Evolutionary conservation across 345 rosid species (phyloP).

Genomic region (Bretschneidera sinensis): DNA sequence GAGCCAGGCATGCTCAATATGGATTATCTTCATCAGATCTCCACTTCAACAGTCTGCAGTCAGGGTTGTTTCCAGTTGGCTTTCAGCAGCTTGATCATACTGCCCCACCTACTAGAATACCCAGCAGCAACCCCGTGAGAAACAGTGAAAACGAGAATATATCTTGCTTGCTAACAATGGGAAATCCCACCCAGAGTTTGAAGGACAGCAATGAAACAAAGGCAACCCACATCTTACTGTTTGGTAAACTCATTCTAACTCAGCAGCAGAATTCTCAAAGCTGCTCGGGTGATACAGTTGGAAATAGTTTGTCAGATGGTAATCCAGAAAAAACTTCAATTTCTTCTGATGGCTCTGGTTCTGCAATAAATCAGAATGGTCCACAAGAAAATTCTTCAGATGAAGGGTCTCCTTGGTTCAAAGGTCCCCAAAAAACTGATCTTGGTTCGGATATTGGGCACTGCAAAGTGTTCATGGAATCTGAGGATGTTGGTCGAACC

Average conservation of each 20-base stretch:
- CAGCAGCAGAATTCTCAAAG: constrained; percentile 58
- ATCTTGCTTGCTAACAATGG: constrained; percentile 65
- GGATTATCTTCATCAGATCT: constrained; percentile 72
- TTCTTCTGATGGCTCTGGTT: constrained; percentile 57
- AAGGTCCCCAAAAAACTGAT: constrained; percentile 35
- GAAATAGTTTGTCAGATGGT: constrained; percentile 46
- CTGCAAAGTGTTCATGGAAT: constrained; percentile 87
- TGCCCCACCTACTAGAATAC: constrained; percentile 30
- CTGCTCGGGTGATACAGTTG: constrained; percentile 54
- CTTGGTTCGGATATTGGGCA: constrained; percentile 53
- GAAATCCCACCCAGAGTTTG: constrained; percentile 32
- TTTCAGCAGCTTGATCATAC: constrained; percentile 37
- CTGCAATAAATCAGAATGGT: constrained; percentile 39
- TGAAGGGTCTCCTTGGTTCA: constrained; percentile 58
- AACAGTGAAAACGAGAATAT: constrained; percentile 31
- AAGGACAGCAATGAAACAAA: constrained; percentile 44
- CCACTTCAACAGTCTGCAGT: constrained; percentile 54
- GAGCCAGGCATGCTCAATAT: constrained; percentile 99
- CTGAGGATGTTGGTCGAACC: constrained; percentile 79
- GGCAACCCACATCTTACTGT: constrained; percentile 67
- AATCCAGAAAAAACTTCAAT: constrained; percentile 43
- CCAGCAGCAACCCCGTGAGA: constrained; percentile 21
- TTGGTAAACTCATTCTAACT: constrained; percentile 73
- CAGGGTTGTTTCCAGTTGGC: constrained; percentile 39
- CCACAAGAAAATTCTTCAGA: constrained; percentile 52